Percentiles rank a stretch among this genome's conserved stretches.
phyloP scores from a whole-genome alignment of 2,329 filamentous ascomycete species.

The Paracoccidioides lutzii region DNA sequence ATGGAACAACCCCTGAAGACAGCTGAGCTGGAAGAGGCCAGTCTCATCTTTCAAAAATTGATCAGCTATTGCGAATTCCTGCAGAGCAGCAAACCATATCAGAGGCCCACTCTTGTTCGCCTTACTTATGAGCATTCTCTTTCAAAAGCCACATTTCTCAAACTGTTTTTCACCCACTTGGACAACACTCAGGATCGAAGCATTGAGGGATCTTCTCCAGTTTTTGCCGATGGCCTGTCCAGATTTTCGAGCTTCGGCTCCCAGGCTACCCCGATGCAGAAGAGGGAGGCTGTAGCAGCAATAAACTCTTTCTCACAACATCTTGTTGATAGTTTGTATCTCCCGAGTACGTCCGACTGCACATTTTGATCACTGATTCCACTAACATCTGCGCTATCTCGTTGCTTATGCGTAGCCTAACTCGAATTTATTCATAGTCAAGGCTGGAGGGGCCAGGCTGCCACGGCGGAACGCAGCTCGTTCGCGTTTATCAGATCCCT shows the following conservation, averaged over 20 bases:
- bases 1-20: slow-evolving; percentile 3
- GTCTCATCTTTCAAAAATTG: slow-evolving; percentile 9
- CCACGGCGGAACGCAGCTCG: neutral
- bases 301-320: neutral
- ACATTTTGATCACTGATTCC: neutral
- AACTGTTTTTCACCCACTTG: slow-evolving; percentile 6
- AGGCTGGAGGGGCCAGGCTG: neutral
- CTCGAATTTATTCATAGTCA: neutral
- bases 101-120: slow-evolving; percentile 12
- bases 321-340: neutral
- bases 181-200: too few relatives aligned
- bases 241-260: too few relatives aligned
- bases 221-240: too few relatives aligned
- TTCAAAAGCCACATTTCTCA: slow-evolving; percentile 8
- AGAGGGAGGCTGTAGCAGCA: neutral
- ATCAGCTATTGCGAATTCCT: slow-evolving; percentile 11
- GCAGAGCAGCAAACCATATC: slow-evolving; percentile 11
- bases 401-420: neutral
- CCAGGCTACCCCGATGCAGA: too few relatives aligned
- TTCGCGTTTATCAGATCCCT: neutral
- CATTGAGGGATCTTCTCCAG: too few relatives aligned
- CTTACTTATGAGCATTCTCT: slow-evolving; percentile 11
- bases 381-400: neutral
- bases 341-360: neutral
- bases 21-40: slow-evolving; percentile 7